These are phyloP conservation scores for Lactuca saligna DNA, from an alignment of 129 eudicot species.

Conservation along the genomic window DNA sequence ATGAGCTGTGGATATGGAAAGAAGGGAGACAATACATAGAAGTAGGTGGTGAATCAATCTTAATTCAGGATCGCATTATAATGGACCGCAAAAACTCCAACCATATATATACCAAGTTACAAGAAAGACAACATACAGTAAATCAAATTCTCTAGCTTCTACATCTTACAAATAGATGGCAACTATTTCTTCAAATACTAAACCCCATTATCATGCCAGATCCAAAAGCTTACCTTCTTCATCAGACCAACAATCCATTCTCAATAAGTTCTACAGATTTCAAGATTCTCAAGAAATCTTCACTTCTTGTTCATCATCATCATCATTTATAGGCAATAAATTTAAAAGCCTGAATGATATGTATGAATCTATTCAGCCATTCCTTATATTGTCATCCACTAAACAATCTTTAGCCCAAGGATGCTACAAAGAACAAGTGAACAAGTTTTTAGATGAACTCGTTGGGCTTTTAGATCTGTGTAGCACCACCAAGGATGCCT, in stretches of 20 bases:
- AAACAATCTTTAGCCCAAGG: slow-evolving; percentile 7
- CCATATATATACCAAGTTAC: slow-evolving; percentile 7
- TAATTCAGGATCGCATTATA: not conserved
- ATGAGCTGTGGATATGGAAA: slow-evolving; percentile 4
- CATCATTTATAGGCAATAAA: slow-evolving; percentile 9
- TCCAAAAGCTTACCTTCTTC: slow-evolving; percentile 22
- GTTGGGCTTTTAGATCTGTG: slow-evolving; percentile 19
- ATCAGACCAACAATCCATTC: slow-evolving; percentile 6
- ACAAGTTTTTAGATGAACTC: slow-evolving; percentile 17
- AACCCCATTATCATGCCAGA: slow-evolving; percentile 9
- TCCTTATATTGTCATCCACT: slow-evolving; percentile 7
- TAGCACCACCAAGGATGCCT: slow-evolving; percentile 15
- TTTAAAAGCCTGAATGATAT: not conserved
- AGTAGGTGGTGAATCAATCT: not conserved
- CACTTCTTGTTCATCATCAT: not conserved
- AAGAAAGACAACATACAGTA: not conserved
- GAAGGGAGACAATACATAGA: slow-evolving; percentile 1
- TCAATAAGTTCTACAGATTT: not conserved
- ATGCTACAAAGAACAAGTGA: slow-evolving; percentile 7
- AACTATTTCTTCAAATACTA: not conserved
- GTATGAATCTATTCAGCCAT: slow-evolving; percentile 11
- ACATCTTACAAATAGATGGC: not conserved
- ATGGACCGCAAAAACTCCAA: not conserved
- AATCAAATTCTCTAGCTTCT: not conserved
- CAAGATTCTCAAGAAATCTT: slow-evolving; percentile 9